Evolutionary conservation across 2,329 filamentous ascomycete species (phyloP).

Genomic region (Neofusicoccum cordaticola): DNA sequence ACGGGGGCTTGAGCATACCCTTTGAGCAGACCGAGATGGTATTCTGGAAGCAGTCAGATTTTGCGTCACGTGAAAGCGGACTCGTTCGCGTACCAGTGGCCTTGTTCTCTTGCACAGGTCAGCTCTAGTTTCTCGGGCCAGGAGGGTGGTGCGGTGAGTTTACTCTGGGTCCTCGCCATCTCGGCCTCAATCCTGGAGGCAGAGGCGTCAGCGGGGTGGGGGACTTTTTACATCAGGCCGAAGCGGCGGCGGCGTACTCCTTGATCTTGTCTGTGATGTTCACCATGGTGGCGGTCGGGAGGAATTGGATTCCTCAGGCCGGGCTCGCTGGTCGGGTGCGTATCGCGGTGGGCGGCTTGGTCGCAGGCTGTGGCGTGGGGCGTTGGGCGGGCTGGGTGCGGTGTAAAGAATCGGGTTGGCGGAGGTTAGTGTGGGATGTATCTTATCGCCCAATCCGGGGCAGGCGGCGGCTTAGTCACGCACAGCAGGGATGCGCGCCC

Average conservation of each 20-base stretch:
- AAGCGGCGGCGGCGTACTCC: constrained; percentile 62
- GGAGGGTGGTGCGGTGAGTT: constrained; percentile 33
- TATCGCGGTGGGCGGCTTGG: not conserved
- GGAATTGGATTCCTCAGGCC: constrained; percentile 10
- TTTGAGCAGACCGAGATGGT: constrained; percentile 96
- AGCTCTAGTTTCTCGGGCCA: constrained; percentile 26
- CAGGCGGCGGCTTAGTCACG: not conserved
- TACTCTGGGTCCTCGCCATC: constrained; percentile 99
- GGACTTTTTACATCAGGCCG: constrained; percentile 14
- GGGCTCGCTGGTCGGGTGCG: not conserved
- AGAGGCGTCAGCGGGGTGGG: not conserved
- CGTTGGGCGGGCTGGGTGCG: not conserved
- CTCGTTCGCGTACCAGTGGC: constrained; percentile 72
- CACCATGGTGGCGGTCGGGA: constrained; percentile 65
- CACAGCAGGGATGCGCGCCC: not conserved
- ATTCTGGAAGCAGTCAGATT: constrained; percentile 63
- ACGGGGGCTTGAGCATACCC: constrained; percentile 59
- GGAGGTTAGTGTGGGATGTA: not conserved
- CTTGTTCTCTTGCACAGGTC: constrained; percentile 77
- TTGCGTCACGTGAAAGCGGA: constrained; percentile 22
- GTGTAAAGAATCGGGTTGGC: constrained; percentile 8
- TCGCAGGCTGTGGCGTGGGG: not conserved
- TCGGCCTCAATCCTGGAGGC: constrained; percentile 84
- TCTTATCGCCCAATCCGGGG: not conserved
- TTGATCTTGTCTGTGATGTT: constrained; percentile 99